Conservation (phyloP, 768 basidiomycete species). For the Filobasidium wieringae region DNA sequence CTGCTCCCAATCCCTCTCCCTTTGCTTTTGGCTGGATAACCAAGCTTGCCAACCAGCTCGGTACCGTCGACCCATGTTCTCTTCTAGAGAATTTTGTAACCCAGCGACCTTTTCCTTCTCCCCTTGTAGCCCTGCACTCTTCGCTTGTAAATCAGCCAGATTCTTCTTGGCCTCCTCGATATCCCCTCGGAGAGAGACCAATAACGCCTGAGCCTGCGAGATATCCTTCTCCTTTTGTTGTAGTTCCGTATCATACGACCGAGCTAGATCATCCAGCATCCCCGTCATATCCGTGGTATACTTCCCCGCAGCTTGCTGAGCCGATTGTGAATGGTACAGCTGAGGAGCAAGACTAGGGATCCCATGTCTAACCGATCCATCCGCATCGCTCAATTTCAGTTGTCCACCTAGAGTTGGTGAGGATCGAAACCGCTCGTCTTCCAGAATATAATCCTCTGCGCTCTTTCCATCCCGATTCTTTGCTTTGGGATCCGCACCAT, state of each 20-base stretch:
- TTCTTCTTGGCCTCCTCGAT: conserved; percentile 54
- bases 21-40: conserved; percentile 68
- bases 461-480: conserved; percentile 89
- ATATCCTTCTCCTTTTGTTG: conserved; percentile 83
- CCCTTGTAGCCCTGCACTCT: conserved; percentile 22
- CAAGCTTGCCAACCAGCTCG: conserved; percentile 86
- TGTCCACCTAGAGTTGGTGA: conserved; percentile 71
- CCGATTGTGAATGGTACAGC: conserved; percentile 72
- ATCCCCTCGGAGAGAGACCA: conserved; percentile 77
- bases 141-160: conserved; percentile 37
- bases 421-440: conserved; percentile 91
- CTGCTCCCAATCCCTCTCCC: conserved; percentile 57
- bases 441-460: conserved; percentile 95
- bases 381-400: conserved; percentile 8
- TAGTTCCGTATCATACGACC: conserved; percentile 82
- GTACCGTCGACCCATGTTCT: conserved; percentile 71
- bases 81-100: conserved; percentile 54
- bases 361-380: neutral
- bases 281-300: conserved; percentile 72
- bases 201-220: conserved; percentile 72
- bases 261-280: conserved; percentile 76
- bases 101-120: conserved; percentile 37
- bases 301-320: conserved; percentile 71
- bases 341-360: conserved; percentile 43
- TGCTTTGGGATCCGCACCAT: conserved; percentile 91